phyloP scores from a whole-genome alignment of 768 basidiomycete genomes.

The Coprinellus micaceus region DNA sequence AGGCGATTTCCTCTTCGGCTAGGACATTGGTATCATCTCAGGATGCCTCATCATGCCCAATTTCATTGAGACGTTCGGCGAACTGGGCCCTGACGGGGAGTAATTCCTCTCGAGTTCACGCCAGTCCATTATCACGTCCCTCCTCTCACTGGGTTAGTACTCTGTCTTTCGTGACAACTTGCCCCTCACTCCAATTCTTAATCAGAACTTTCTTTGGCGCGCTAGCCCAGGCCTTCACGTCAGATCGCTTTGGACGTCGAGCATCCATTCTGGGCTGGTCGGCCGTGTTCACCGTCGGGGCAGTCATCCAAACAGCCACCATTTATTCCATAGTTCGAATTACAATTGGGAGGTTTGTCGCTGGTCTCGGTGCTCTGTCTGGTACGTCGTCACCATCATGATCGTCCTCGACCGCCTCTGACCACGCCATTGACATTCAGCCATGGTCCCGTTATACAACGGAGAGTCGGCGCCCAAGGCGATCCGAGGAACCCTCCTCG shows the following conservation, averaged over 20 bases:
- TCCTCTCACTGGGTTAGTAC: conserved; percentile 65
- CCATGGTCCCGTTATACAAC: conserved; percentile 67
- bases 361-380: conserved; percentile 71
- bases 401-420: background rate
- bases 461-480: conserved; percentile 77
- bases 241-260: conserved; percentile 67
- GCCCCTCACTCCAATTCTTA: background rate
- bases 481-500: conserved; percentile 65
- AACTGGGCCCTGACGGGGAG: conserved; percentile 42
- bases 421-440: conserved; percentile 20
- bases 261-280: conserved; percentile 78
- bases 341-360: conserved; percentile 68
- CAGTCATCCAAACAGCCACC: conserved; percentile 70
- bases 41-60: conserved; percentile 81
- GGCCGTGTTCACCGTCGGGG: conserved; percentile 65
- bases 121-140: conserved; percentile 75
- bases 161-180: conserved; percentile 15
- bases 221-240: conserved; percentile 67
- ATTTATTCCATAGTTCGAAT: conserved; percentile 58
- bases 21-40: conserved; percentile 76
- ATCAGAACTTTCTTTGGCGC: conserved; percentile 38
- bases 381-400: conserved; percentile 35
- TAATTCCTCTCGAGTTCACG: conserved; percentile 55
- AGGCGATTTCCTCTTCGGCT: conserved; percentile 72
- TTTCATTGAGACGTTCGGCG: conserved; percentile 67